Evolutionary conservation across 495 filamentous ascomycete species (phyloP), one percentile per base, ranked within the genome.

Genomic region (Annulohypoxylon maeteangense): DNA sequence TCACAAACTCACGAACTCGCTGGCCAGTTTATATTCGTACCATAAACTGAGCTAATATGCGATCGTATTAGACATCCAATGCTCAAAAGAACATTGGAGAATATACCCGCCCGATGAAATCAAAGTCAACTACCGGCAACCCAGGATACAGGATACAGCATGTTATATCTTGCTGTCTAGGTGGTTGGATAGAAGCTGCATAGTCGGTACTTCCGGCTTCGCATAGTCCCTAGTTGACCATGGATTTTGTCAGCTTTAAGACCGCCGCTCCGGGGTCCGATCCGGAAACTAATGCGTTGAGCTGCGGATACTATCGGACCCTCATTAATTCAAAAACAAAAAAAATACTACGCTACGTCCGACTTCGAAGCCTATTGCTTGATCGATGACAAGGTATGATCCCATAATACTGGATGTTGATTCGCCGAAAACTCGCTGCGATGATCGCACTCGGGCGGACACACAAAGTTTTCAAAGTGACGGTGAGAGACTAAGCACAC

Each of bases 331-430:
- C 27, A n/a, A 34, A n/a, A n/a, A n/a, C n/a, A n/a, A n/a, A n/a
- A n/a, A n/a, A n/a, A 8, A 2, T 53, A 20, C 7, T 20, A 25
- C 20, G 27, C 20, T 54, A 5, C 50, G 10, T 54, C 47, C 47
- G 47, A 51, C 47, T 14, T 51, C 47, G 47, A 51, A 34, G 34
- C 27, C 20, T 34, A 54, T 54, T 34, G 11, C 29, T 54, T 34
- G 27, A 51, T 51, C 22, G 47, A 54, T 34, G 34, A 18, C 27
- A 34, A 34, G 23, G 47, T 51, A 25, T 48, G 20, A 14, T 10
- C 23, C 7, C 47, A 51, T 29, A 29, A n/a, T 54, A 20, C 50
- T 29, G 7, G 3, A 12, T n/a, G 50, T 5, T 53, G 25, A 31
- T 53, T 54, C 50, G 50, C 16, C 29, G 29, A 34, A 29, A 29